Conservation (phyloP, 2,329 filamentous ascomycete genomes). For the Clathrospora elynae region DNA sequence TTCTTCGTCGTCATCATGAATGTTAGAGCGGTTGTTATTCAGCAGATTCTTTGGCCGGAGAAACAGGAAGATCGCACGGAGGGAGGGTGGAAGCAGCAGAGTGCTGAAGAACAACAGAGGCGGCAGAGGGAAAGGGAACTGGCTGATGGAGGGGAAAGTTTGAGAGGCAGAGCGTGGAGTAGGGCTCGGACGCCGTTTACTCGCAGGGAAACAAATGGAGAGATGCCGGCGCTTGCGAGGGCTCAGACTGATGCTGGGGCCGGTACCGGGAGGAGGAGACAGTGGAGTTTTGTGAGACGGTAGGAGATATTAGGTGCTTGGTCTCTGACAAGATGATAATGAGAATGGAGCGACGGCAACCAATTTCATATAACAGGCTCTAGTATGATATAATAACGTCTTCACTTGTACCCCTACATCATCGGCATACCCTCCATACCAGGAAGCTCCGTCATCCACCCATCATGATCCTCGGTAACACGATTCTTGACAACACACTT, state of each 20-base stretch:
- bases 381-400: background rate
- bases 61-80: conserved; percentile 69
- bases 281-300: conserved; percentile 27
- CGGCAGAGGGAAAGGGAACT: conserved; percentile 18
- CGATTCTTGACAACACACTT: conserved; percentile 29
- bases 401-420: background rate
- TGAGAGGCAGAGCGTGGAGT: conserved; percentile 26
- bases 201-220: conserved; percentile 18
- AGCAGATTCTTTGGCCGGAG: conserved; percentile 76
- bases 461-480: conserved; percentile 33
- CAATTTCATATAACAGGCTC: background rate
- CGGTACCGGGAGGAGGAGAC: conserved; percentile 11
- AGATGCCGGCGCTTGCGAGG: conserved; percentile 8
- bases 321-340: too few relatives aligned
- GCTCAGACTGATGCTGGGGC: conserved; percentile 18
- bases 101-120: conserved; percentile 37
- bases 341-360: too few relatives aligned
- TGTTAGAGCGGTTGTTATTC: conserved; percentile 68
- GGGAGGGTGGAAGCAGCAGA: conserved; percentile 58
- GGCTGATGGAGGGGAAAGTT: conserved; percentile 27
- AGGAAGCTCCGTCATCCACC: conserved; percentile 28
- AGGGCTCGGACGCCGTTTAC: conserved; percentile 31
- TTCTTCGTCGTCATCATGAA: conserved; percentile 71
- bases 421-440: conserved; percentile 24
- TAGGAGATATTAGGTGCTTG: too few relatives aligned